These are phyloP conservation scores for Mallotus repandus DNA, from an alignment of 441 rosid species.

Conservation along the genomic window DNA sequence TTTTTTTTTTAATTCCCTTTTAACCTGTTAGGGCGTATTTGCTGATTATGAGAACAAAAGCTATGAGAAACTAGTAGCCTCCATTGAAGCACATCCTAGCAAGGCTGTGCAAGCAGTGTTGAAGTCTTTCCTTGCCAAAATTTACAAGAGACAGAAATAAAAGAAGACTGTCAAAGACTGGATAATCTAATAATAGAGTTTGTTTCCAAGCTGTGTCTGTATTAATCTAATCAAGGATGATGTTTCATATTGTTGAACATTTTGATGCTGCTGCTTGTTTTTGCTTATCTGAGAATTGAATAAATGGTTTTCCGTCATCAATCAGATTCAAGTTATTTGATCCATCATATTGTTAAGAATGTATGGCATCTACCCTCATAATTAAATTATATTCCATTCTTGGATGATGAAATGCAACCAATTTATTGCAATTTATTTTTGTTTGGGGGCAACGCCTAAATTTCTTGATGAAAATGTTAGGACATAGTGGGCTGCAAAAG, in stretches of 20 bases:
- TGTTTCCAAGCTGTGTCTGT: conserved; percentile 10
- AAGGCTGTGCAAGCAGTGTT: conserved; percentile 76
- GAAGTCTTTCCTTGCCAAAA: conserved; percentile 80
- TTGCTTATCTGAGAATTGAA: neutral
- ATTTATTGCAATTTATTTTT: neutral
- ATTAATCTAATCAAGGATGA: neutral
- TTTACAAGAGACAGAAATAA: conserved; percentile 86
- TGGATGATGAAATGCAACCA: neutral
- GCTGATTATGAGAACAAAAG: conserved; percentile 70
- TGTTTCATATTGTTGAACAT: neutral
- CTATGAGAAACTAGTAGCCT: conserved; percentile 56
- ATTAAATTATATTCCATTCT: neutral
- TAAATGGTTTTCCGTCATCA: neutral
- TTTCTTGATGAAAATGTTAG: neutral
- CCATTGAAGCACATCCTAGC: conserved; percentile 69
- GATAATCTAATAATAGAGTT: conserved; percentile 21
- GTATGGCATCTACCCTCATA: too few species aligned
- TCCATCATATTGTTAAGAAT: neutral
- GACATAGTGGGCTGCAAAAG: neutral
- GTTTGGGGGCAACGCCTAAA: neutral
- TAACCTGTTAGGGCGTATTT: conserved; percentile 50
- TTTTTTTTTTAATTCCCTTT: neutral
- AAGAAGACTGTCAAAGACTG: conserved; percentile 14
- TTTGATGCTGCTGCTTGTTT: neutral
- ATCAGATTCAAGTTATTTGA: conserved; percentile 2